Base-by-base conservation (phyloP, 306 rosid genomes). In the Cucurbita argyrosperma region DNA sequence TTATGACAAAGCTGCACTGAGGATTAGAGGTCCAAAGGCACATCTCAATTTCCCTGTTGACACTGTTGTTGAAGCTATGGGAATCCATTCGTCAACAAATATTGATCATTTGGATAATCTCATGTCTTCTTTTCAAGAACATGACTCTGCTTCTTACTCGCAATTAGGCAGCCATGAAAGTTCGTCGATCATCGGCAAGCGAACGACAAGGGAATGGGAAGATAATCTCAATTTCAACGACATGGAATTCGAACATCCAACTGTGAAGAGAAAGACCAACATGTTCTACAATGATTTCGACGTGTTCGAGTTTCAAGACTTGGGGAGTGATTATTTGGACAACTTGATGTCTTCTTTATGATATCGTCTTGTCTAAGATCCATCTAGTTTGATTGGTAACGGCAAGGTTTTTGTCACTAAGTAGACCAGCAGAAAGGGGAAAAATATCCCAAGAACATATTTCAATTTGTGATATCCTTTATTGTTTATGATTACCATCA, bases 1-100 rank as follows among this genome's bases (percentile, higher is more conserved):
- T 66, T 93, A 93, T 86, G 98, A 93, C 77, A 89, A 89, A 76
- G 98, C 98, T 56, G 92, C 98, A 68, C 80, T 93, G 84, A 87
- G 96, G 78, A 90, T 93, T 59, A 86, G 97, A 78, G 97, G 97
- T 30, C 69, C 87, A 11, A 93, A 89, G 61, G 94, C 98, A 10
- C 71, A 81, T 70, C 90, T 93, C 10, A 93, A 93, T 76, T 90
- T 87, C 75, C 92, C 98, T 75, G 58, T 84, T 78, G 93, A 93
- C 60, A 87, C 62, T 3, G 96, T 87, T 68, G 66, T 80, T 14
- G 76, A 77, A 46, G 84, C 92, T 59, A 61, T 73, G 75, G 82
- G 80, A 75, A 53, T 69, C 45, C 21, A 35, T 13, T 46, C 46
- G 21, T 13, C 72, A 12, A 46, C 72, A 45, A 67, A 21, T 5